Percentiles rank a stretch among this genome's conserved stretches.
phyloP scores from a whole-genome alignment of 176 grass and related monocot genomes.

The Avena atlantica region DNA sequence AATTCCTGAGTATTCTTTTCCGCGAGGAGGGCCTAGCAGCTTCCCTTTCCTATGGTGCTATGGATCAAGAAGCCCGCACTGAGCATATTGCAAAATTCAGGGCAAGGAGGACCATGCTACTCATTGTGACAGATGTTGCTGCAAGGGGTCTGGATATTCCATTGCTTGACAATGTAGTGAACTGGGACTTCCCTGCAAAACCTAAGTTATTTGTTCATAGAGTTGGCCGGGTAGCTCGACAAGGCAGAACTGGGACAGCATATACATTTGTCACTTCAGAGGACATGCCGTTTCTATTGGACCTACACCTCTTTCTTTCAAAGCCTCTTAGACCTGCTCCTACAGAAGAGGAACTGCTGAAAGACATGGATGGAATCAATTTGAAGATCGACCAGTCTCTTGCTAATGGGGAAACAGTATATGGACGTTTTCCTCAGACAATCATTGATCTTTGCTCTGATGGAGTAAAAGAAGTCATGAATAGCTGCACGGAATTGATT shows the following conservation, averaged over 20 bases:
- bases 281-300: constrained; percentile 80
- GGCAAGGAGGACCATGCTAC: constrained; percentile 86
- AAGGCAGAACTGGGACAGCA: constrained; percentile 85
- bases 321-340: constrained; percentile 89
- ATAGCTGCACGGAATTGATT: constrained; percentile 61
- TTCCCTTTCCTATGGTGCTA: constrained; percentile 91
- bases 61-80: constrained; percentile 96
- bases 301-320: constrained; percentile 95
- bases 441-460: constrained; percentile 88
- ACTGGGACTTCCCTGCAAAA: constrained; percentile 95
- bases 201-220: constrained; percentile 96
- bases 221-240: constrained; percentile 83
- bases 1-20: constrained; percentile 92
- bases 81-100: constrained; percentile 91
- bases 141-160: constrained; percentile 97
- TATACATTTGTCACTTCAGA: constrained; percentile 95
- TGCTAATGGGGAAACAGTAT: constrained; percentile 82
- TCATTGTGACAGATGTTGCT: constrained; percentile 99
- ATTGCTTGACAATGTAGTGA: constrained; percentile 97
- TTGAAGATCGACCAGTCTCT: constrained; percentile 72
- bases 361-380: constrained; percentile 66
- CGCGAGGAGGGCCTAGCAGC: constrained; percentile 79
- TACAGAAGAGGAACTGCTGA: constrained; percentile 84
- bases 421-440: constrained; percentile 88
- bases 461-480: constrained; percentile 77